phyloP scores from a whole-genome alignment of 106 monocot genomes.

The Apostasia shenzhenica region DNA sequence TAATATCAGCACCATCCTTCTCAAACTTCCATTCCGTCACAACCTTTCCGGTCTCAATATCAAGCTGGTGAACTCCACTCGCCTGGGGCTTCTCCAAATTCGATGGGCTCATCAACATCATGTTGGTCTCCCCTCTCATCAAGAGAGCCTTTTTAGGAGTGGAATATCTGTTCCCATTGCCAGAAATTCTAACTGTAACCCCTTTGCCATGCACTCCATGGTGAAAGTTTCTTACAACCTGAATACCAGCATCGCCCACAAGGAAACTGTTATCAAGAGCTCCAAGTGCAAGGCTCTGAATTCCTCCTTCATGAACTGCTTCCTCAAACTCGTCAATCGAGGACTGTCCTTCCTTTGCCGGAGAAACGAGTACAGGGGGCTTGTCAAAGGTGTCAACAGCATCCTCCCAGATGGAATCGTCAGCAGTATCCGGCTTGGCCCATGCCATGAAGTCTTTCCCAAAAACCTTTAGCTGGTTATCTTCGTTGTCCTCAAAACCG shows the following conservation, averaged over 20 bases:
- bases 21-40: slow-evolving; percentile 83
- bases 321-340: slow-evolving; percentile 12
- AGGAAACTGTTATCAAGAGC: slow-evolving; percentile 91
- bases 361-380: slow-evolving; percentile 24
- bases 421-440: slow-evolving; percentile 68
- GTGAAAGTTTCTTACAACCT: slow-evolving; percentile 80
- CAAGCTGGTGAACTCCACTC: slow-evolving; percentile 61
- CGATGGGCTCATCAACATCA: slow-evolving; percentile 78
- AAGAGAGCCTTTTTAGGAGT: slow-evolving; percentile 76
- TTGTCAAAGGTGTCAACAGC: slow-evolving; percentile 62
- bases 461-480: slow-evolving; percentile 52
- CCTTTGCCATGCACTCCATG: slow-evolving; percentile 94
- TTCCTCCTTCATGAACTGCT: slow-evolving; percentile 11
- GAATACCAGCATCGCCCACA: slow-evolving; percentile 65
- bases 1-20: slow-evolving; percentile 74
- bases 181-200: slow-evolving; percentile 39
- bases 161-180: slow-evolving; percentile 6
- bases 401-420: slow-evolving; percentile 88
- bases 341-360: slow-evolving; percentile 4
- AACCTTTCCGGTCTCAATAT: slow-evolving; percentile 79
- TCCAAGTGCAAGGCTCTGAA: slow-evolving; percentile 79
- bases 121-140: slow-evolving; percentile 80
- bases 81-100: slow-evolving; percentile 35
- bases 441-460: slow-evolving; percentile 92
- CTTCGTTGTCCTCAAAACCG: slow-evolving; percentile 49